These are phyloP conservation scores for Rhizomucor pusillus DNA, from an alignment of 371 early-diverging fungal species.

Conservation along the genomic window DNA sequence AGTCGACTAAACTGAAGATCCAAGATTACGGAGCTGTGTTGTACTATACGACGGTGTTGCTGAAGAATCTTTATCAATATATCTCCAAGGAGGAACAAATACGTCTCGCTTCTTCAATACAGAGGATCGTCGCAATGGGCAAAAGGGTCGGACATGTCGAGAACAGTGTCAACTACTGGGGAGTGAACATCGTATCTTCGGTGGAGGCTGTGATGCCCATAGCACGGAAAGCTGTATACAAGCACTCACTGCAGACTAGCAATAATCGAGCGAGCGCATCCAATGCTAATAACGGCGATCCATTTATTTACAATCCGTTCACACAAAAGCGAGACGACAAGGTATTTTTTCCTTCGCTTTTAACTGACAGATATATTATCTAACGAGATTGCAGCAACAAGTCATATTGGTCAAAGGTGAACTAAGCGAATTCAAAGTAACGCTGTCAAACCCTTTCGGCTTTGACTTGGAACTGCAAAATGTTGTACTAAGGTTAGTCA, in stretches of 20 bases:
- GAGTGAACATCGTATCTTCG: conserved; percentile 43
- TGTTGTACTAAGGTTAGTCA: conserved; percentile 54
- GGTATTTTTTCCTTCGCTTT: conserved; percentile 15
- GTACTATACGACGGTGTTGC: conserved; percentile 61
- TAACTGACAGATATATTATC: background rate
- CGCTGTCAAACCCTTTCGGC: conserved; percentile 74
- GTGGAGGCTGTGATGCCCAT: conserved; percentile 38
- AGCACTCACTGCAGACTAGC: conserved; percentile 6
- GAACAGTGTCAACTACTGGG: conserved; percentile 47
- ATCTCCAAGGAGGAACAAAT: conserved; percentile 68
- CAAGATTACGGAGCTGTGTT: conserved; percentile 63
- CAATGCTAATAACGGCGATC: conserved; percentile 39
- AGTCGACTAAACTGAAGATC: background rate
- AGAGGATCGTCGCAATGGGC: conserved; percentile 52
- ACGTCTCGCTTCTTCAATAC: conserved; percentile 60
- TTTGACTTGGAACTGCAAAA: conserved; percentile 77
- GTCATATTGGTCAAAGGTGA: conserved; percentile 64
- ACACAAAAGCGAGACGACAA: conserved; percentile 49
- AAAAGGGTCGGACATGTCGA: conserved; percentile 28
- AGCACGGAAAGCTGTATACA: conserved; percentile 36
- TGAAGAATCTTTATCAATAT: conserved; percentile 62
- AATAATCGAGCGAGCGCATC: conserved; percentile 13
- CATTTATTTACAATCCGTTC: conserved; percentile 80
- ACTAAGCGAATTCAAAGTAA: conserved; percentile 65
- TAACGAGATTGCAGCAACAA: conserved; percentile 16